Evolutionary conservation across 305 asterid genomes (phyloP).

Genomic region (Fraxinus paxiana): DNA sequence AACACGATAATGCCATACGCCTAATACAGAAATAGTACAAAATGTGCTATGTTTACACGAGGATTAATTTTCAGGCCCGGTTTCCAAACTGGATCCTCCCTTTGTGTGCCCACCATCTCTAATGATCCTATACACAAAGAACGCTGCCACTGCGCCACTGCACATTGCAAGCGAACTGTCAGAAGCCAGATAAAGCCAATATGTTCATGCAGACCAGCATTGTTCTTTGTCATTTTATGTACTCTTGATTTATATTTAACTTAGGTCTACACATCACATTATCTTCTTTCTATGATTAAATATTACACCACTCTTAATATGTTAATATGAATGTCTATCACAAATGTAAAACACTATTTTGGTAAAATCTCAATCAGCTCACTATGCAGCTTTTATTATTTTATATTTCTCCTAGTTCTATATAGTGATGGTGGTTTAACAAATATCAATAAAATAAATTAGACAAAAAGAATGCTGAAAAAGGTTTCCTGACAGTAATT

Average conservation of each 20-base stretch:
- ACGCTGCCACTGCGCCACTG: slow-evolving; percentile 79
- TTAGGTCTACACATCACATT: background rate
- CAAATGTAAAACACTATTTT: background rate
- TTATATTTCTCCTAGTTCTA: background rate
- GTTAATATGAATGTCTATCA: background rate
- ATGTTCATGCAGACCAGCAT: too few species aligned
- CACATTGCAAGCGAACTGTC: slow-evolving; percentile 26
- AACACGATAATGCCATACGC: background rate
- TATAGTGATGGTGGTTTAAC: background rate
- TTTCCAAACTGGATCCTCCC: slow-evolving; percentile 35
- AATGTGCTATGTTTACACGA: background rate
- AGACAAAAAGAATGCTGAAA: background rate
- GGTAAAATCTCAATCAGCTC: background rate
- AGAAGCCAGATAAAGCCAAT: background rate
- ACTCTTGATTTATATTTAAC: background rate
- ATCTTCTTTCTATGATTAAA: background rate
- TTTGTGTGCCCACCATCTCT: slow-evolving; percentile 48
- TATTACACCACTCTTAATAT: background rate
- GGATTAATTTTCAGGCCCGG: slow-evolving; percentile 38
- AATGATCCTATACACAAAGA: slow-evolving; percentile 65
- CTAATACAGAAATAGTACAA: background rate
- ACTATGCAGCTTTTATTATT: background rate
- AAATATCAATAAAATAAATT: background rate
- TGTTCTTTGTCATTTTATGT: background rate
- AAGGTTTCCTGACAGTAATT: background rate